Base-by-base conservation (phyloP, 495 filamentous ascomycete genomes). In the Penicillium roqueforti region DNA sequence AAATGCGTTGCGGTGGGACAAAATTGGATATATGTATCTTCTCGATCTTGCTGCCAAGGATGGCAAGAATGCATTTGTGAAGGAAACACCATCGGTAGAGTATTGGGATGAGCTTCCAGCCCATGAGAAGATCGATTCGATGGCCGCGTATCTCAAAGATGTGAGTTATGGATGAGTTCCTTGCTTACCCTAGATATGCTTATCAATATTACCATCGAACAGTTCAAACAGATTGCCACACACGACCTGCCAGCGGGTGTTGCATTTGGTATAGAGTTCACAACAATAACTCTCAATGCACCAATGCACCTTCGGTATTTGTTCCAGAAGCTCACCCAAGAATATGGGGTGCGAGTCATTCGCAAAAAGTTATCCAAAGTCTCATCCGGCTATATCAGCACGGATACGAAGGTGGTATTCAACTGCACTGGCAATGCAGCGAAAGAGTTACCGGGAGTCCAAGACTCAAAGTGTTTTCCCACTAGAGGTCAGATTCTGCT, bases 401-500 rank as follows among this genome's bases (percentile, higher is more conserved):
- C 47, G 11, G 34, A 57, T 6, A 71, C 66, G 3, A 59, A 53
- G 32, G 37, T 68, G 4, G 68, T 70, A 5, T 63, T 70, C 39
- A 70, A 70, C 42, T 70, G 68, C 41, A 63, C 59, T 11, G 66
- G 66, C 10, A 62, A 62, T 34, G 61, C 54, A 1, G 58, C 68
- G 1, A 50, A 45, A 36, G 56, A 56, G 6, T 53, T 68, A 19
- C 38, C 57, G 6, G 68, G 66, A 8, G 66, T 70, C 3, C 37
- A 53, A 29, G 68, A 70, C 39, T 37, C 39, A 2, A 66, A 65
- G 44, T 61, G 55, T 42, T 70, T 53, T 37, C 66, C 68, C 13
- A 72, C 71, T 0, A 54, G 71, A 31, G 74, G 73, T 0, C 74
- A 76, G 47, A 67, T 76, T 7, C 59, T 76, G 4, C 58, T 77